A percentile compares a stretch with the other conserved stretches of the same genome.
Conservation (phyloP, 2,329 filamentous ascomycete species). For the Sclerotinia borealis region DNA sequence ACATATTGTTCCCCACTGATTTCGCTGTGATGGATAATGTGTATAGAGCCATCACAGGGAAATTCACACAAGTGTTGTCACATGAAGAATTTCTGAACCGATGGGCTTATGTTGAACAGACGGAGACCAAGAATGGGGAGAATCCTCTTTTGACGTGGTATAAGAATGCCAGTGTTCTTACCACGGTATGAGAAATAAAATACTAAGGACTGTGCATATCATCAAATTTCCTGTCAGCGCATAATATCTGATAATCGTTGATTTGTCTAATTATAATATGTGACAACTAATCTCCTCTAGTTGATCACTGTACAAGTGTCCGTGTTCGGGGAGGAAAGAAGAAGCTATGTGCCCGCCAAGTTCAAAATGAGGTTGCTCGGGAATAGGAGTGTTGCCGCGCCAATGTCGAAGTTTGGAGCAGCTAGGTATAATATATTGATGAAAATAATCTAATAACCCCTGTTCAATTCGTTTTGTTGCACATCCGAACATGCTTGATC, state of each 20-base stretch:
- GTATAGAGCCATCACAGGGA: constrained; percentile 88
- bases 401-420: neutral
- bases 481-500: neutral
- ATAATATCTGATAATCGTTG: neutral
- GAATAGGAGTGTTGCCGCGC: neutral
- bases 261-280: neutral
- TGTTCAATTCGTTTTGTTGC: neutral
- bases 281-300: neutral
- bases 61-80: constrained; percentile 74
- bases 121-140: constrained; percentile 81
- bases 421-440: neutral
- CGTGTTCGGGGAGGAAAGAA: neutral
- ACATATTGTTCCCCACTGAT: constrained; percentile 96
- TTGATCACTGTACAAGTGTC: neutral
- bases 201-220: neutral
- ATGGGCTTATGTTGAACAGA: constrained; percentile 89
- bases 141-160: constrained; percentile 92
- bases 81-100: constrained; percentile 87
- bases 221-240: neutral
- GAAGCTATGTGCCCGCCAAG: neutral
- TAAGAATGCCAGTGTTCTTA: constrained; percentile 88
- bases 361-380: neutral
- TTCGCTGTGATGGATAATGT: constrained; percentile 86
- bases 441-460: neutral
- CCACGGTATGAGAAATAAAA: constrained; percentile 58